Percentiles rank a stretch among this genome's conserved stretches.
Evolutionary conservation across 495 filamentous ascomycete genomes (phyloP).

Genomic region (Endocarpon pusillum): DNA sequence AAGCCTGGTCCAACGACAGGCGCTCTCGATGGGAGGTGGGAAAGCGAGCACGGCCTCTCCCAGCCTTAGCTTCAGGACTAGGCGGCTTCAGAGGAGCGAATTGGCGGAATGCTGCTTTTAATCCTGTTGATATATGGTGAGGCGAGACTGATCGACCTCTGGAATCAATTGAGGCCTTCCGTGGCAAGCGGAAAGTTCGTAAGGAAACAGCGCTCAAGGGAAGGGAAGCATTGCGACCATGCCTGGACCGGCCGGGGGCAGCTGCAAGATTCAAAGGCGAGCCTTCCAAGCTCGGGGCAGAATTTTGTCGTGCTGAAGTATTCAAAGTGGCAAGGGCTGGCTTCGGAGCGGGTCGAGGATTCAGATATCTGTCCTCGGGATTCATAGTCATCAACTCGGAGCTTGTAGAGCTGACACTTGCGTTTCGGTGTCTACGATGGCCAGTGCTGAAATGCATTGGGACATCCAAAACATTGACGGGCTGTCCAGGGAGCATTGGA

Average conservation of each 20-base stretch:
- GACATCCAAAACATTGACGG: conserved; percentile 65
- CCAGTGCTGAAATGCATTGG: conserved; percentile 45
- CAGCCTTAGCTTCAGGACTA: not conserved
- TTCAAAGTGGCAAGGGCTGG: conserved; percentile 27
- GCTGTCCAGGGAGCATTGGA: conserved; percentile 72
- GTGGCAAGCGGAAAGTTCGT: conserved; percentile 4
- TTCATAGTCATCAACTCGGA: conserved; percentile 54
- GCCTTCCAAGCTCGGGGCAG: too few relatives aligned
- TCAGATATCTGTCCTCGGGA: conserved; percentile 56
- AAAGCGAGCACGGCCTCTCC: not conserved
- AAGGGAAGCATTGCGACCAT: conserved; percentile 22
- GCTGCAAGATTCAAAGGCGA: too few relatives aligned
- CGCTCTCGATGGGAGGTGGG: not conserved
- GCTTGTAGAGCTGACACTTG: conserved; percentile 20
- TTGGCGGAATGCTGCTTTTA: conserved; percentile 21
- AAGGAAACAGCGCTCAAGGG: conserved; percentile 17
- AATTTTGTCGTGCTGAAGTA: conserved; percentile 26
- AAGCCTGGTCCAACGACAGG: not conserved
- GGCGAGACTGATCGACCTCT: conserved; percentile 25
- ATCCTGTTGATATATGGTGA: conserved; percentile 18
- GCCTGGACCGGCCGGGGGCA: too few relatives aligned
- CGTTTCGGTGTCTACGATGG: conserved; percentile 18
- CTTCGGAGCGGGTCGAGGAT: conserved; percentile 39
- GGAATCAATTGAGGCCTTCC: conserved; percentile 11
- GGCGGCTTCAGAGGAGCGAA: conserved; percentile 11